Percentiles rank a stretch among this genome's conserved stretches.
phyloP scores from a whole-genome alignment of 2,329 filamentous ascomycete species.

The Penicillium glabrum region DNA sequence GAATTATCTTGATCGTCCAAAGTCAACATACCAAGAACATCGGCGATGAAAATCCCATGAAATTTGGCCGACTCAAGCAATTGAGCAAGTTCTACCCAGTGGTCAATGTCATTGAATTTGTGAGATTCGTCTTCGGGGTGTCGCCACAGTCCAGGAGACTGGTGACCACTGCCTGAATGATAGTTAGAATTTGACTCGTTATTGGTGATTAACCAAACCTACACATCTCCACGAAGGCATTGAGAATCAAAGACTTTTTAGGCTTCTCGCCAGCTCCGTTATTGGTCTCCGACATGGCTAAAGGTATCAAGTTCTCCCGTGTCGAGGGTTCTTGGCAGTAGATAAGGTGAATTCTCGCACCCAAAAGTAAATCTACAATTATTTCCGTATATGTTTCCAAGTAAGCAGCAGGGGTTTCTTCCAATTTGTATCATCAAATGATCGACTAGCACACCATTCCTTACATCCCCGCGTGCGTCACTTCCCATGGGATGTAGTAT shows the following conservation, averaged over 20 bases:
- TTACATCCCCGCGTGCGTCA: conserved; percentile 13
- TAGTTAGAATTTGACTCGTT: not conserved
- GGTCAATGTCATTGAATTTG: conserved; percentile 60
- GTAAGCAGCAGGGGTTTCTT: not conserved
- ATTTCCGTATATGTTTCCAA: not conserved
- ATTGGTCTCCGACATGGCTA: conserved; percentile 8
- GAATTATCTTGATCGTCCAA: too few relatives aligned
- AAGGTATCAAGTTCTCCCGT: not conserved
- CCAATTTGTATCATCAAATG: not conserved
- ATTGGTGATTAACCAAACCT: conserved; percentile 5
- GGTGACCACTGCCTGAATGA: conserved; percentile 48
- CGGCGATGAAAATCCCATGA: conserved; percentile 67
- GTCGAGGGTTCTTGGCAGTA: not conserved
- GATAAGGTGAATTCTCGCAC: not conserved
- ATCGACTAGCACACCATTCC: conserved; percentile 9
- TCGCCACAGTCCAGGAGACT: conserved; percentile 60
- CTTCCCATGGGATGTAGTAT: conserved; percentile 8
- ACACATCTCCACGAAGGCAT: conserved; percentile 54
- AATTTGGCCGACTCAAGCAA: conserved; percentile 63
- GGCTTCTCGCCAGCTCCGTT: conserved; percentile 22
- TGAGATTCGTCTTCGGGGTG: conserved; percentile 65
- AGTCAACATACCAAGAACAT: conserved; percentile 53
- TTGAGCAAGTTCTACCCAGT: conserved; percentile 63
- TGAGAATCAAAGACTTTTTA: conserved; percentile 51
- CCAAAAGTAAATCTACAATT: not conserved